Evolutionary conservation across 1,284 basidiomycete species (phyloP).

Genomic region (Apiotrichum brassicae): DNA sequence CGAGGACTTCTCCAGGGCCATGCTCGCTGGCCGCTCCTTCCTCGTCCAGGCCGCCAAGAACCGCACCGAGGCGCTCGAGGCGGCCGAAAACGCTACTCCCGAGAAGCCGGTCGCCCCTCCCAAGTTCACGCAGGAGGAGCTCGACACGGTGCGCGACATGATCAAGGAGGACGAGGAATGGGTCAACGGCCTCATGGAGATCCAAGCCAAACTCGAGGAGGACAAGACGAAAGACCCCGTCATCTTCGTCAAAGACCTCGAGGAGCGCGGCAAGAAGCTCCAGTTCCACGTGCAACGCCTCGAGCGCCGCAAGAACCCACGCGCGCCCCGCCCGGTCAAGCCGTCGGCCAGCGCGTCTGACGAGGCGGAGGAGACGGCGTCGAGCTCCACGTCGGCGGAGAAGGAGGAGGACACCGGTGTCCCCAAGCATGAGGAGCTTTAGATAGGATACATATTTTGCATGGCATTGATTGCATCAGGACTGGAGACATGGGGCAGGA

Average conservation of each 20-base stretch:
- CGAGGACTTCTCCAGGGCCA: constrained; percentile 60
- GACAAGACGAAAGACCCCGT: constrained; percentile 66
- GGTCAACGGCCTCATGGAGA: constrained; percentile 69
- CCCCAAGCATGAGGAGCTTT: constrained; percentile 10
- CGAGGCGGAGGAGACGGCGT: neutral
- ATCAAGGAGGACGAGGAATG: constrained; percentile 72
- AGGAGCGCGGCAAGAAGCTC: constrained; percentile 67
- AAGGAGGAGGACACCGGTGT: neutral
- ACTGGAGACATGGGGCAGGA: neutral
- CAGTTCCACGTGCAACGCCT: constrained; percentile 57
- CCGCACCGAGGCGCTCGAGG: constrained; percentile 53
- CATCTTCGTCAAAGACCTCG: constrained; percentile 73
- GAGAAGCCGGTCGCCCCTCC: constrained; percentile 54
- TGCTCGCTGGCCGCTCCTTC: constrained; percentile 61
- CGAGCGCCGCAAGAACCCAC: constrained; percentile 8
- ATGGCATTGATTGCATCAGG: neutral
- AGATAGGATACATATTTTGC: neutral
- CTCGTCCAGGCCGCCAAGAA: constrained; percentile 67
- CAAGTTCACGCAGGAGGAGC: constrained; percentile 74
- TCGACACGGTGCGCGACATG: constrained; percentile 64
- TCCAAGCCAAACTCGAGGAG: constrained; percentile 62
- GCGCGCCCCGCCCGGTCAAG: constrained; percentile 8
- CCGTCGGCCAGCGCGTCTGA: neutral
- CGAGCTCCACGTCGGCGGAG: neutral
- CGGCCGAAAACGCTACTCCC: constrained; percentile 22